Percentiles rank a stretch among this genome's conserved stretches.
Evolutionary conservation across 2,329 filamentous ascomycete species (phyloP).

Genomic region (Hymenoscyphus linearis): DNA sequence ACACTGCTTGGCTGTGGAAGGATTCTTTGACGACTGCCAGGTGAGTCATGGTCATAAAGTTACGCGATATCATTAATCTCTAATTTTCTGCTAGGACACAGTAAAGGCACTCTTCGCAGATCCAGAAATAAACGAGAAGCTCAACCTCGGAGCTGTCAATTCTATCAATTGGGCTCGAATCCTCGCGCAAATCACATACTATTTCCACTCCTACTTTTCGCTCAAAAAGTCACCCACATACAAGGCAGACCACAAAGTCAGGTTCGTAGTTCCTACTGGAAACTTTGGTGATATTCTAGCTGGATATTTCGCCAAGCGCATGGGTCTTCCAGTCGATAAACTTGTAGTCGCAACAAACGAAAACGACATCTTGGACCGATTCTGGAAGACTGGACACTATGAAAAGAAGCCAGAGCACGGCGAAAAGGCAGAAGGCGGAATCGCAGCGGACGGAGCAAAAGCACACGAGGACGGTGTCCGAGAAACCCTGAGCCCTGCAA

Average conservation of each 20-base stretch:
- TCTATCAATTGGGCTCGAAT: slow-evolving; percentile 96
- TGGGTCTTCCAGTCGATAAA: slow-evolving; percentile 85
- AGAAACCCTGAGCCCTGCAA: slow-evolving; percentile 88
- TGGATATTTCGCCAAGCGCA: slow-evolving; percentile 85
- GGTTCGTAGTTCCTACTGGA: slow-evolving; percentile 87
- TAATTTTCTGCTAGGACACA: slow-evolving; percentile 56
- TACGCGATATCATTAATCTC: background rate
- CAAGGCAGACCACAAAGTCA: slow-evolving; percentile 61
- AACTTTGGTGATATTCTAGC: slow-evolving; percentile 96
- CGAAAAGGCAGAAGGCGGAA: slow-evolving; percentile 48
- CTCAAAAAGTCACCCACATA: slow-evolving; percentile 59
- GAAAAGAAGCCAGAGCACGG: slow-evolving; percentile 71
- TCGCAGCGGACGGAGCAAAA: slow-evolving; percentile 51
- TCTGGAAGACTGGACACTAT: slow-evolving; percentile 87
- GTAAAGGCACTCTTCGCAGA: slow-evolving; percentile 92
- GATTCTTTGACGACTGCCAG: slow-evolving; percentile 95
- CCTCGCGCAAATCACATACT: slow-evolving; percentile 94
- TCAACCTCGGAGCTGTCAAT: slow-evolving; percentile 89
- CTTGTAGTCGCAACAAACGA: slow-evolving; percentile 92
- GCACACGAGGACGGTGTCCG: slow-evolving; percentile 69
- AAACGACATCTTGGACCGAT: slow-evolving; percentile 94
- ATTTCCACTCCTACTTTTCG: slow-evolving; percentile 90
- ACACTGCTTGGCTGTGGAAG: slow-evolving; percentile 83
- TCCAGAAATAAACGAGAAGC: slow-evolving; percentile 70
- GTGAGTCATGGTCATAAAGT: slow-evolving; percentile 37